These are phyloP conservation scores for Claviceps humidiphila DNA, from an alignment of 2,329 filamentous ascomycete genomes.

Conservation along the genomic window DNA sequence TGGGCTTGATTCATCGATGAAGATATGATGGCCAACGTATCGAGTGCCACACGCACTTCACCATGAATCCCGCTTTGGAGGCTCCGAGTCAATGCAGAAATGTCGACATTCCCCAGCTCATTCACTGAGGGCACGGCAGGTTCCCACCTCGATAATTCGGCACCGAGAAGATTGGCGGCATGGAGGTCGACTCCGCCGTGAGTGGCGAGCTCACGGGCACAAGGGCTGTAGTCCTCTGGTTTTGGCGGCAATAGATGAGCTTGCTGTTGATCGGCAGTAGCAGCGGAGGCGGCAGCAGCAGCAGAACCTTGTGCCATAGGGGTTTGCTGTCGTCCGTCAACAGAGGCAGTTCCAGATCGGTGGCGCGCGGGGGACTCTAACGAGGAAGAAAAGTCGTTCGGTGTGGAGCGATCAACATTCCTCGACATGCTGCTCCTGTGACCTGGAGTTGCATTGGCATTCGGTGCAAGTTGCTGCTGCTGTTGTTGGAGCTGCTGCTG, in stretches of 20 bases:
- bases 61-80: conserved; percentile 80
- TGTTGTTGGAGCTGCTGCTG: conserved; percentile 6
- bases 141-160: conserved; percentile 53
- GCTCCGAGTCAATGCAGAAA: conserved; percentile 78
- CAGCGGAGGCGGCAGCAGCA: not conserved
- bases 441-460: conserved; percentile 21
- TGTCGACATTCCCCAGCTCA: conserved; percentile 80
- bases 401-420: conserved; percentile 27
- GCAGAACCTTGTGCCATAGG: conserved; percentile 8
- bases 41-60: conserved; percentile 81
- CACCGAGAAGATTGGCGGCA: conserved; percentile 49
- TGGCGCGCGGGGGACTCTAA: conserved; percentile 31
- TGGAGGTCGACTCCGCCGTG: conserved; percentile 63
- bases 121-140: conserved; percentile 61
- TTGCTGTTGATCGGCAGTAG: conserved; percentile 11
- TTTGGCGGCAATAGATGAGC: conserved; percentile 28
- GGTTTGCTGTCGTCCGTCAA: conserved; percentile 18
- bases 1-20: conserved; percentile 51
- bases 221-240: conserved; percentile 42
- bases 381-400: conserved; percentile 24
- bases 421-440: conserved; percentile 37
- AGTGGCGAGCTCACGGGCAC: conserved; percentile 38
- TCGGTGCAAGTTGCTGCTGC: conserved; percentile 13
- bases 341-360: conserved; percentile 27
- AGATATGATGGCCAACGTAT: conserved; percentile 60